Conservation (phyloP, 2,329 filamentous ascomycete genomes). For the Colletotrichum orchidophilum region DNA sequence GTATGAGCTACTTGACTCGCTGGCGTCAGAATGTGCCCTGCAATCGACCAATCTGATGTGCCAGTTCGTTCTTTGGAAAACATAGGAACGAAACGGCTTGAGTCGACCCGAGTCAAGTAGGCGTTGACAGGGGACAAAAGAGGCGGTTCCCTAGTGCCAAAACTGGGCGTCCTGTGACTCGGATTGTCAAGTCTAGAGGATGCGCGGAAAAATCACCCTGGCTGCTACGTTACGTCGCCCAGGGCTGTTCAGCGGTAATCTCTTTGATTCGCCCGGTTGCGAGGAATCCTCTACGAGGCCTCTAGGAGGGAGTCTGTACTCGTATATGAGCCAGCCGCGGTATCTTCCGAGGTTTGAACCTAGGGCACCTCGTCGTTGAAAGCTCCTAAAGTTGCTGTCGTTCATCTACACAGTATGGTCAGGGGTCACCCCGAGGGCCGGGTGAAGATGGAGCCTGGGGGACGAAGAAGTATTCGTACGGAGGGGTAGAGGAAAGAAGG, state of each 20-base stretch:
- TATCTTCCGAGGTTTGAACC: background rate
- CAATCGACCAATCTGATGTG: background rate
- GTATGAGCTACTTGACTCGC: background rate
- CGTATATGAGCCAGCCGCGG: background rate
- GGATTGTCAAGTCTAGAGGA: background rate
- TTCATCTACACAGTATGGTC: background rate
- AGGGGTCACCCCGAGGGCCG: background rate
- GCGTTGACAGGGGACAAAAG: background rate
- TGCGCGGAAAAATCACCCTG: background rate
- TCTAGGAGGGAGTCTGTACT: background rate
- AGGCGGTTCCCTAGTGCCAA: background rate
- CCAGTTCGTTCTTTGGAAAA: background rate
- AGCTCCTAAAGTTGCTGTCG: background rate
- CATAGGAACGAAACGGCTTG: background rate
- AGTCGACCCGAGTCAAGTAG: background rate
- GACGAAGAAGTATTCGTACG: background rate
- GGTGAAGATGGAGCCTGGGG: background rate
- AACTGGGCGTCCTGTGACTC: background rate
- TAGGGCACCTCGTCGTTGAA: background rate
- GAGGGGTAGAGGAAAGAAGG: background rate
- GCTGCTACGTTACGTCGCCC: background rate
- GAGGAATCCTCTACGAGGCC: background rate
- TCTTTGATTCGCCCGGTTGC: background rate
- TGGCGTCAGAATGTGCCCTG: background rate
- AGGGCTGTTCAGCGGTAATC: background rate